These are phyloP conservation scores for Paraleonurus japonicus DNA, from an alignment of 257 asterid genomes.

Conservation along the genomic window DNA sequence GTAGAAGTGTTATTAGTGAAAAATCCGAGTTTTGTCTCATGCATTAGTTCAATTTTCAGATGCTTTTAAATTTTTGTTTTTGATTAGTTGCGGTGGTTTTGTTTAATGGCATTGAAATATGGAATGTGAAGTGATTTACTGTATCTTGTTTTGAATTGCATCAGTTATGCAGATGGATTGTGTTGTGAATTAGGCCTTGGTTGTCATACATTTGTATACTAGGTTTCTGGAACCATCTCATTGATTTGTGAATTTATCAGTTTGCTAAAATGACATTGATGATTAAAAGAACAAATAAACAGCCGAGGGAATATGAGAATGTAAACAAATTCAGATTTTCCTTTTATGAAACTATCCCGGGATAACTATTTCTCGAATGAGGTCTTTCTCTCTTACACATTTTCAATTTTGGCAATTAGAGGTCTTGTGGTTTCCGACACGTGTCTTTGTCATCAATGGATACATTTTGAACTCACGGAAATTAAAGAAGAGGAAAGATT, in stretches of 20 bases:
- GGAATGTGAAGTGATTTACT: not conserved
- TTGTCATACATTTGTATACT: not conserved
- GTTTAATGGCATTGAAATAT: not conserved
- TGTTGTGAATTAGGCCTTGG: not conserved
- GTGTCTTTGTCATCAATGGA: not conserved
- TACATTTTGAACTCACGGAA: not conserved
- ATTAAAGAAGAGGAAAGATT: not conserved
- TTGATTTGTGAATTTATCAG: not conserved
- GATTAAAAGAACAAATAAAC: not conserved
- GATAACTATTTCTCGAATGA: not conserved
- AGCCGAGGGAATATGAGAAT: not conserved
- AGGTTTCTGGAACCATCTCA: not conserved
- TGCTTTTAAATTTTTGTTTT: not conserved
- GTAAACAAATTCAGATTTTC: not conserved
- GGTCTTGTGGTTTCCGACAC: not conserved
- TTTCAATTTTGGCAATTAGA: not conserved
- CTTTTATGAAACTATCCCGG: not conserved
- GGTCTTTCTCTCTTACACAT: not conserved
- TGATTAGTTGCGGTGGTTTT: not conserved
- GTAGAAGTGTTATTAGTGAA: not conserved
- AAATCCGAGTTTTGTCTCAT: not conserved
- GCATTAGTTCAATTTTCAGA: not conserved
- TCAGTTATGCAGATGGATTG: not conserved
- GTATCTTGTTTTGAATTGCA: not conserved
- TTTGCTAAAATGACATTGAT: not conserved